phyloP scores from a whole-genome alignment of 495 filamentous ascomycete species.

The Xylaria venustula region DNA sequence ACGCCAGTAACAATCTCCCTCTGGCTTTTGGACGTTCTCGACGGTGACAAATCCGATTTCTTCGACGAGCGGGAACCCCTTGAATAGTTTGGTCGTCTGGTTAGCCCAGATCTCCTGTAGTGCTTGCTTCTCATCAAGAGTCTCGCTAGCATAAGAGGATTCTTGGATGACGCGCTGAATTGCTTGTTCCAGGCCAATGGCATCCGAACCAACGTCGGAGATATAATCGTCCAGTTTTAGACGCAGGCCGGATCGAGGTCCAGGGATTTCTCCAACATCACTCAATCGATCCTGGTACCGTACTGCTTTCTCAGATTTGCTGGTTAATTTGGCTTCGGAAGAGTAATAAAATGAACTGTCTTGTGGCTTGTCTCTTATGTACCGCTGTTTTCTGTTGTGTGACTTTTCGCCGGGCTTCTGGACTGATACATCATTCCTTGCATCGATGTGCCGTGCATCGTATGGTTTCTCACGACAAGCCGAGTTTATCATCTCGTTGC shows the following conservation, averaged over 20 bases:
- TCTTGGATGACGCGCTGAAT: not conserved
- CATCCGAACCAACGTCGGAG: not conserved
- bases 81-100: not conserved
- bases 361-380: constrained; percentile 1
- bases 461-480: not conserved
- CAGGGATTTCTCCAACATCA: not conserved
- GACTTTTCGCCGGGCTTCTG: not conserved
- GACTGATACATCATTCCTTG: no score
- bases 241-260: not conserved
- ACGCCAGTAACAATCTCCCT: constrained; percentile 20
- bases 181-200: not conserved
- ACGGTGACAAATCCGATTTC: constrained; percentile 6
- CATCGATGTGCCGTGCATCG: not conserved
- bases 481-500: not conserved
- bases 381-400: not conserved
- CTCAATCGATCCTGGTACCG: constrained; percentile 4
- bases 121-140: not conserved
- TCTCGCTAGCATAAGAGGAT: not conserved
- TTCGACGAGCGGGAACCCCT: constrained; percentile 18
- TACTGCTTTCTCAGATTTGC: not conserved
- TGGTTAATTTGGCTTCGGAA: not conserved
- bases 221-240: not conserved
- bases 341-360: not conserved
- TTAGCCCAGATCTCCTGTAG: not conserved
- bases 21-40: not conserved